Percentiles rank a stretch among this genome's conserved stretches.
Conservation (phyloP, 805 yeast genomes). For the Starmera dryadoides region DNA sequence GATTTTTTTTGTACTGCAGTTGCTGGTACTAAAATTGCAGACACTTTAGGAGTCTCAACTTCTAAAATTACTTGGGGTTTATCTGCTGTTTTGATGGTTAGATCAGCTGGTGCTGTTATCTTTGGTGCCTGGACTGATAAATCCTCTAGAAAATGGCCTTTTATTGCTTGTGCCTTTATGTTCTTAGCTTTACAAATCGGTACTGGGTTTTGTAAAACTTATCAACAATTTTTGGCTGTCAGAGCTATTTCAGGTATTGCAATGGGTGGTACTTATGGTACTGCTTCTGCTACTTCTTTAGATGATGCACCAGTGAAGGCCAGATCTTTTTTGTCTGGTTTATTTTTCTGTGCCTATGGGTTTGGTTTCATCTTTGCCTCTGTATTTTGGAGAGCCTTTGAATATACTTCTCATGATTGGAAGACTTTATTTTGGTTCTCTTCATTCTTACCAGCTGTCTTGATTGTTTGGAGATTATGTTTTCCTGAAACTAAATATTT, state of each 20-base stretch:
- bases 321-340: constrained; percentile 57
- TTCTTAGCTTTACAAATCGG: constrained; percentile 55
- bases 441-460: constrained; percentile 53
- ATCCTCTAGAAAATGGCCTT: constrained; percentile 65
- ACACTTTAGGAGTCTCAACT: constrained; percentile 35
- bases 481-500: constrained; percentile 57
- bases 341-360: constrained; percentile 52
- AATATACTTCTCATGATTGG: constrained; percentile 48
- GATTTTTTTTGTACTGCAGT: constrained; percentile 63
- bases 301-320: constrained; percentile 60
- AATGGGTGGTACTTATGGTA: constrained; percentile 44
- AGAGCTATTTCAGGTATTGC: constrained; percentile 54
- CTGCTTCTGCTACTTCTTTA: constrained; percentile 37
- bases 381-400: constrained; percentile 56
- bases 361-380: constrained; percentile 62
- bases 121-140: constrained; percentile 60
- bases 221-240: constrained; percentile 51
- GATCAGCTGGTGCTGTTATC: constrained; percentile 63
- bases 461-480: constrained; percentile 48
- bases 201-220: constrained; percentile 53
- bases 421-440: constrained; percentile 68
- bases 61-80: constrained; percentile 66
- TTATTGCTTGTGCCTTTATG: constrained; percentile 41
- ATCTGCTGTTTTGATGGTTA: constrained; percentile 63
- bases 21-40: constrained; percentile 47